Conservation (phyloP, 495 filamentous ascomycete species). For the Aspergillus ellipticus region DNA sequence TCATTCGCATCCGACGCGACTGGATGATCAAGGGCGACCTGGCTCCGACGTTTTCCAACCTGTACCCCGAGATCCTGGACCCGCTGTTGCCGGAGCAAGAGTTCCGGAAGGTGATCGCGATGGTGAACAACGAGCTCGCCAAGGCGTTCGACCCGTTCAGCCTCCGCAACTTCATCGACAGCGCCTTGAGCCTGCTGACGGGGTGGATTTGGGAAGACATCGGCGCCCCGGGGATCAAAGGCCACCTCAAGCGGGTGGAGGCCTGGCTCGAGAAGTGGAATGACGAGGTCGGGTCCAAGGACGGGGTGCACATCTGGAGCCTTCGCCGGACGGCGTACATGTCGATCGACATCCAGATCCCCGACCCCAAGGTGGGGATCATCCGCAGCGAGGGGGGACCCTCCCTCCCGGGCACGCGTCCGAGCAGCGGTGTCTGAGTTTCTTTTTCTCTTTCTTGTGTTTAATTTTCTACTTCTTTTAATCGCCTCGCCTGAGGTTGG, state of each 20-base stretch:
- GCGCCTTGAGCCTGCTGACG: conserved; percentile 70
- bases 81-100: conserved; percentile 75
- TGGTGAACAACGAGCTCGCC: conserved; percentile 68
- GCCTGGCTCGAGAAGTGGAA: conserved; percentile 82
- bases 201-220: conserved; percentile 94
- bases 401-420: conserved; percentile 38
- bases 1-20: conserved; percentile 87
- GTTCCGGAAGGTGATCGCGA: conserved; percentile 74
- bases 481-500: neutral
- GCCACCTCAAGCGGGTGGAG: conserved; percentile 63
- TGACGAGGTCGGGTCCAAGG: conserved; percentile 50
- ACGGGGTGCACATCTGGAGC: conserved; percentile 67
- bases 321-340: conserved; percentile 83
- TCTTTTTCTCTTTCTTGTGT: neutral
- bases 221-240: conserved; percentile 67
- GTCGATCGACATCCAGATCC: conserved; percentile 83
- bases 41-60: conserved; percentile 87
- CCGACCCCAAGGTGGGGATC: conserved; percentile 67
- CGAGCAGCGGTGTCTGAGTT: conserved; percentile 29
- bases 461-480: neutral
- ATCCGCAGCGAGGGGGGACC: conserved; percentile 36
- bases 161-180: conserved; percentile 69
- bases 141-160: conserved; percentile 71
- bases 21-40: conserved; percentile 88
- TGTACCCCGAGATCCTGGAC: conserved; percentile 93